phyloP scores from a whole-genome alignment of 208 protist genomes.

The Leishmania mexicana region DNA sequence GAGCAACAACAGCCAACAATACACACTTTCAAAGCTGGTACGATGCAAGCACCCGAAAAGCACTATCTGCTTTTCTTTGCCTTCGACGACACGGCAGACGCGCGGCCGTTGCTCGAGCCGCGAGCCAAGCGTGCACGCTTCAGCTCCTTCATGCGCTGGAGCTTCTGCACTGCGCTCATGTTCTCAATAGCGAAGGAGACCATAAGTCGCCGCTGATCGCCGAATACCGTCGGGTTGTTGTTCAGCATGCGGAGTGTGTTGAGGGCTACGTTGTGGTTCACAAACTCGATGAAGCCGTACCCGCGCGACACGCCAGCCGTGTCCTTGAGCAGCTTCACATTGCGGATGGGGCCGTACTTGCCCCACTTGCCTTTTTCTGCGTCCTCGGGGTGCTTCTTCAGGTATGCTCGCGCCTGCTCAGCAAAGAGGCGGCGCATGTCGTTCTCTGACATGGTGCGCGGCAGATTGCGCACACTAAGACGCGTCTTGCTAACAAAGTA shows the following conservation, averaged over 20 bases:
- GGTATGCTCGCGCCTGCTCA: slow-evolving; percentile 65
- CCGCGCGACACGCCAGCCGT: slow-evolving; percentile 82
- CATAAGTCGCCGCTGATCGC: slow-evolving; percentile 82
- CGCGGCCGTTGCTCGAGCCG: slow-evolving; percentile 9
- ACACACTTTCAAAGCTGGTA: neutral
- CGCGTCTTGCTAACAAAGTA: slow-evolving; percentile 92
- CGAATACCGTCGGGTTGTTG: slow-evolving; percentile 94
- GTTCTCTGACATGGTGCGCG: slow-evolving; percentile 86
- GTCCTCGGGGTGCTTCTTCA: slow-evolving; percentile 75
- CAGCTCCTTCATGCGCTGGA: slow-evolving; percentile 82
- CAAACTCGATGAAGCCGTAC: slow-evolving; percentile 94
- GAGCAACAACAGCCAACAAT: neutral
- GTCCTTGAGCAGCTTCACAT: slow-evolving; percentile 87
- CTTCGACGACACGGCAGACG: neutral
- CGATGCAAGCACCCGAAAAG: neutral
- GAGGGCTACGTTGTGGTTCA: slow-evolving; percentile 92
- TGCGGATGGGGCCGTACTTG: slow-evolving; percentile 91
- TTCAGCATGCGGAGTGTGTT: slow-evolving; percentile 82
- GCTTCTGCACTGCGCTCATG: slow-evolving; percentile 87
- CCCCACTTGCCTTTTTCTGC: slow-evolving; percentile 80
- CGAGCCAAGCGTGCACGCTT: slow-evolving; percentile 50
- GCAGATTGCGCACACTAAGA: slow-evolving; percentile 91
- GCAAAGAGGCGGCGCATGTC: slow-evolving; percentile 86
- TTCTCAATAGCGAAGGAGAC: slow-evolving; percentile 94
- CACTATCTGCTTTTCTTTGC: neutral